A percentile compares a stretch with the other conserved stretches of the same genome.
Conservation (phyloP, 176 grass and related monocot species). For the Carex littledalei region DNA sequence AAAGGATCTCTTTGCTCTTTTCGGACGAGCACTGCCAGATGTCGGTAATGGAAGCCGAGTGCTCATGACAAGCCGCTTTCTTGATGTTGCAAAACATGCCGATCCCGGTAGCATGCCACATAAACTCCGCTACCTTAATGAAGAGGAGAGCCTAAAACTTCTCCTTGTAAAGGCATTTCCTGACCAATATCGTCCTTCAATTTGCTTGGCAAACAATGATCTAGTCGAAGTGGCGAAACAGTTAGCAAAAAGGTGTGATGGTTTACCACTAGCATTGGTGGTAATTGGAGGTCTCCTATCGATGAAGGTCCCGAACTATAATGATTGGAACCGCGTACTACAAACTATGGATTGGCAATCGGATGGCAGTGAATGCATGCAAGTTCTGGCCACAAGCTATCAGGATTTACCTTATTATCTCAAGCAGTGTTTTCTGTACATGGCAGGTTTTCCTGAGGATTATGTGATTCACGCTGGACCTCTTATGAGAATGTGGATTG, state of each 20-base stretch:
- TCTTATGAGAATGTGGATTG: slow-evolving; percentile 11
- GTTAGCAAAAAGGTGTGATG: slow-evolving; percentile 3
- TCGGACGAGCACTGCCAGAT: background rate
- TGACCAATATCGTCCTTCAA: background rate
- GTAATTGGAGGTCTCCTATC: slow-evolving; percentile 12
- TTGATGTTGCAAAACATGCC: background rate
- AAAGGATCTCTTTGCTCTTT: background rate
- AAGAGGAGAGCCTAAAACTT: background rate
- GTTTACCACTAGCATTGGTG: slow-evolving; percentile 12
- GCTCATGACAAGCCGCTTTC: background rate
- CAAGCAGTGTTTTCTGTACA: slow-evolving; percentile 18
- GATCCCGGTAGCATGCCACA: background rate
- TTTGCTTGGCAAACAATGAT: background rate
- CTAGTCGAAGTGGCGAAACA: background rate
- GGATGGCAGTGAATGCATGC: background rate
- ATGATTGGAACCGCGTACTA: background rate
- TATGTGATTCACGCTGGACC: background rate
- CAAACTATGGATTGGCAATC: background rate
- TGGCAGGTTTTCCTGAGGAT: slow-evolving; percentile 22
- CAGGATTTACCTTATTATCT: slow-evolving; percentile 11
- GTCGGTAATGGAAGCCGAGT: background rate
- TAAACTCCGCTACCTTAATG: background rate
- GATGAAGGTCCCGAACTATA: background rate
- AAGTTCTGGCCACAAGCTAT: slow-evolving; percentile 12
- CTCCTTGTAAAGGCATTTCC: slow-evolving; percentile 8